Evolutionary conservation across 306 rosid genomes (phyloP).

Genomic region (Vigna reflexopilosa): DNA sequence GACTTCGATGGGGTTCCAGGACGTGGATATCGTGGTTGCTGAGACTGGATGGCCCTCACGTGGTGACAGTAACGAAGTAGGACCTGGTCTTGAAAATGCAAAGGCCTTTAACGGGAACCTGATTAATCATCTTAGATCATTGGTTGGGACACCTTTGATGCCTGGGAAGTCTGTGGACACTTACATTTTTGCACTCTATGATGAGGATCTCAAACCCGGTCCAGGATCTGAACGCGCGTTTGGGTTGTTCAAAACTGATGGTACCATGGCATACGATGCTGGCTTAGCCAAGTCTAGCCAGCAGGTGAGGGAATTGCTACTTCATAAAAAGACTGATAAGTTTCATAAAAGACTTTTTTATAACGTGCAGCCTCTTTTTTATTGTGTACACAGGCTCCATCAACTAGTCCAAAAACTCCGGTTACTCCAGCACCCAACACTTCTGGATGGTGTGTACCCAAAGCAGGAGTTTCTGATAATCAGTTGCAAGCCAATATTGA

Average conservation of each 20-base stretch:
- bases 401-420: constrained; percentile 52
- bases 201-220: constrained; percentile 81
- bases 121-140: constrained; percentile 79
- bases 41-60: constrained; percentile 95
- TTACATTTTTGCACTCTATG: constrained; percentile 80
- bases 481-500: constrained; percentile 78
- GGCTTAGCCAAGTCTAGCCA: constrained; percentile 73
- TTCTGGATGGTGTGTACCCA: constrained; percentile 80
- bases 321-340: background rate
- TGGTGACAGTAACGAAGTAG: constrained; percentile 80
- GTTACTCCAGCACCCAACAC: constrained; percentile 55
- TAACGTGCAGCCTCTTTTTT: background rate
- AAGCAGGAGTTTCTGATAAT: constrained; percentile 63
- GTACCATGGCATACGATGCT: constrained; percentile 67
- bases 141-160: constrained; percentile 92
- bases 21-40: constrained; percentile 76
- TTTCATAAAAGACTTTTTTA: background rate
- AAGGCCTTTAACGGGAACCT: constrained; percentile 87
- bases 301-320: constrained; percentile 55
- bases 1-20: constrained; percentile 64
- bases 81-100: constrained; percentile 81
- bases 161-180: constrained; percentile 91
- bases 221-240: constrained; percentile 76
- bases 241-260: constrained; percentile 80
- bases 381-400: constrained; percentile 50